Percentiles rank a stretch among this genome's conserved stretches.
These are phyloP conservation scores for Cryphonectria parasitica DNA, from an alignment of 2,329 filamentous ascomycete species.

Conservation along the genomic window DNA sequence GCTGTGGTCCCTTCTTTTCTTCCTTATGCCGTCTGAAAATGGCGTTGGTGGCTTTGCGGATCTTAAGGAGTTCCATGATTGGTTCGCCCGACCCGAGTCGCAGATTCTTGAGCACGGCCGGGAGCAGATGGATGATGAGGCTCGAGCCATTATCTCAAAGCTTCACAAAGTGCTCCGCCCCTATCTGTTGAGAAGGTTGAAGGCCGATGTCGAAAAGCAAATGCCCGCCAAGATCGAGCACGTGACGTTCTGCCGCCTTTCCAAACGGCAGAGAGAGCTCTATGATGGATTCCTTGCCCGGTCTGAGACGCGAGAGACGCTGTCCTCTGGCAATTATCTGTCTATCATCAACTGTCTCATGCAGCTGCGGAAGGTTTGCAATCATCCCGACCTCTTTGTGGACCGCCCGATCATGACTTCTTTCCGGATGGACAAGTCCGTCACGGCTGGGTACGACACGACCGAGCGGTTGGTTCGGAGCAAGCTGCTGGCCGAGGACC, in stretches of 20 bases:
- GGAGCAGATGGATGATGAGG: slow-evolving; percentile 92
- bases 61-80: slow-evolving; percentile 93
- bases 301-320: slow-evolving; percentile 83
- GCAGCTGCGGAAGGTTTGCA: slow-evolving; percentile 97
- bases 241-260: slow-evolving; percentile 92
- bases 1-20: slow-evolving; percentile 95
- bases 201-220: slow-evolving; percentile 97
- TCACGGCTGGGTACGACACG: slow-evolving; percentile 72
- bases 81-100: slow-evolving; percentile 93
- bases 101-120: slow-evolving; percentile 95
- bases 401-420: slow-evolving; percentile 96
- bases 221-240: slow-evolving; percentile 99
- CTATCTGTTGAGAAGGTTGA: slow-evolving; percentile 86
- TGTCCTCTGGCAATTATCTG: slow-evolving; percentile 92
- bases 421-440: slow-evolving; percentile 85
- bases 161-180: slow-evolving; percentile 92
- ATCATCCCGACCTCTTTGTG: slow-evolving; percentile 95
- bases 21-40: slow-evolving; percentile 89
- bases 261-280: slow-evolving; percentile 90
- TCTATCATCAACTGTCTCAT: slow-evolving; percentile 98
- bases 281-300: slow-evolving; percentile 96
- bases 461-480: slow-evolving; percentile 73
- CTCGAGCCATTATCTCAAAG: slow-evolving; percentile 87
- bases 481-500: slow-evolving; percentile 63
- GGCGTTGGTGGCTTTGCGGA: slow-evolving; percentile 90